phyloP scores from a whole-genome alignment of 2,329 filamentous ascomycete species.

The Fusarium penzigii region DNA sequence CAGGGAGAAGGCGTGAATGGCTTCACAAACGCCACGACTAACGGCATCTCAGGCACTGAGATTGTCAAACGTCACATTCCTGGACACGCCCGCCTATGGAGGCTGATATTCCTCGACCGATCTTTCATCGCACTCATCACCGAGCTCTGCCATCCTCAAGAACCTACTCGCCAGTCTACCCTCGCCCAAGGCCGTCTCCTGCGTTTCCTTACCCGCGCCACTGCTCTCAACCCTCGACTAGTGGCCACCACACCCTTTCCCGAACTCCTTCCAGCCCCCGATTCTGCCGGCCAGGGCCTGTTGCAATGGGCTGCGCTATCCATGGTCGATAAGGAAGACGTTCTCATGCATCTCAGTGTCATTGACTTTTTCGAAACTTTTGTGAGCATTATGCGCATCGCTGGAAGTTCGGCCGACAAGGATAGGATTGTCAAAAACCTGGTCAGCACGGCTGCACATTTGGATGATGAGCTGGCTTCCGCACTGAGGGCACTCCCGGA shows the following conservation, averaged over 20 bases:
- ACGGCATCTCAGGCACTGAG: constrained; percentile 35
- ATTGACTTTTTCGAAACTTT: constrained; percentile 57
- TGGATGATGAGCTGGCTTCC: constrained; percentile 40
- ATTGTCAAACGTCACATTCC: constrained; percentile 41
- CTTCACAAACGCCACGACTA: constrained; percentile 3
- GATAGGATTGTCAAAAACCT: constrained; percentile 40
- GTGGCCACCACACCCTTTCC: constrained; percentile 41
- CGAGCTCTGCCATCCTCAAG: constrained; percentile 33
- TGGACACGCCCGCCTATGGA: constrained; percentile 57
- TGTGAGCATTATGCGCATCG: constrained; percentile 48
- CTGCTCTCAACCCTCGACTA: constrained; percentile 46
- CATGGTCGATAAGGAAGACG: constrained; percentile 53
- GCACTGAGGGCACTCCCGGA: constrained; percentile 47
- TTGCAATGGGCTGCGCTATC: constrained; percentile 52
- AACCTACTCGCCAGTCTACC: constrained; percentile 42
- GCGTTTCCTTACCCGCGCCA: constrained; percentile 51
- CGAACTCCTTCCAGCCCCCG: constrained; percentile 33
- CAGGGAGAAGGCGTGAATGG: constrained; percentile 29
- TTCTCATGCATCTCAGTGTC: constrained; percentile 51
- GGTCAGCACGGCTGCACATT: constrained; percentile 41
- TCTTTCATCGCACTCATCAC: constrained; percentile 49
- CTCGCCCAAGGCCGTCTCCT: constrained; percentile 56
- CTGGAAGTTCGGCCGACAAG: constrained; percentile 37
- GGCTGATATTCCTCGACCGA: constrained; percentile 48
- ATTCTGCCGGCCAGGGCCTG: constrained; percentile 39